These are phyloP conservation scores for Sarocladium kiliense DNA, from an alignment of 2,329 filamentous ascomycete genomes.

Conservation along the genomic window DNA sequence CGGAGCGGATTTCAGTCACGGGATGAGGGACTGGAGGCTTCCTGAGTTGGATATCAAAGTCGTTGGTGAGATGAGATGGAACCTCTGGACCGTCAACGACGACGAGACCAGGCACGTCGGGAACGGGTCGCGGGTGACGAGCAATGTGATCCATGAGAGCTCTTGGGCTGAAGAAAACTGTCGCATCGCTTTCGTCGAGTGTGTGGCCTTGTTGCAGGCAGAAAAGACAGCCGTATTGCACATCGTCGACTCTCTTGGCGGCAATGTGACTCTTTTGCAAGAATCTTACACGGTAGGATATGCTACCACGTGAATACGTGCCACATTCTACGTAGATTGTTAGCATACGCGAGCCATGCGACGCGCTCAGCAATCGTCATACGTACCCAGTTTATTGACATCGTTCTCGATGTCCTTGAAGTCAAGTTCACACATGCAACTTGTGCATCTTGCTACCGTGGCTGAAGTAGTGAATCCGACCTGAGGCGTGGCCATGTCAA, in stretches of 20 bases:
- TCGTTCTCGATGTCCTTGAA: constrained; percentile 48
- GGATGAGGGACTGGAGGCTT: constrained; percentile 34
- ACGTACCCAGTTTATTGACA: constrained; percentile 39
- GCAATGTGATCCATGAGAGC: constrained; percentile 49
- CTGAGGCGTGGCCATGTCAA: constrained; percentile 20
- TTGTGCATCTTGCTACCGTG: constrained; percentile 45
- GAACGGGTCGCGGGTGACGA: constrained; percentile 48
- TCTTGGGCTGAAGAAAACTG: constrained; percentile 49
- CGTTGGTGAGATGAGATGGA: constrained; percentile 35
- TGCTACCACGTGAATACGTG: constrained; percentile 39
- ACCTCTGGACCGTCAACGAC: constrained; percentile 41
- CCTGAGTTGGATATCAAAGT: constrained; percentile 49
- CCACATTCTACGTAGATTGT: constrained; percentile 31
- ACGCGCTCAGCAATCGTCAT: background rate
- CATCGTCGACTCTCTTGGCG: constrained; percentile 44
- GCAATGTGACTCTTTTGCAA: constrained; percentile 51
- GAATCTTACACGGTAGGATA: constrained; percentile 49
- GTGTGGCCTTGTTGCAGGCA: constrained; percentile 46
- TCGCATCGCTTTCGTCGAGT: constrained; percentile 48
- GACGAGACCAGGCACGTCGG: constrained; percentile 40
- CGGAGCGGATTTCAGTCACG: constrained; percentile 32
- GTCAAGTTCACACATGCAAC: constrained; percentile 50
- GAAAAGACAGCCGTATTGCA: constrained; percentile 50
- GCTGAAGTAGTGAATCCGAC: constrained; percentile 33
- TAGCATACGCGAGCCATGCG: background rate